Evolutionary conservation across 2,329 filamentous ascomycete species (phyloP).

Genomic region (Claviceps monticola): DNA sequence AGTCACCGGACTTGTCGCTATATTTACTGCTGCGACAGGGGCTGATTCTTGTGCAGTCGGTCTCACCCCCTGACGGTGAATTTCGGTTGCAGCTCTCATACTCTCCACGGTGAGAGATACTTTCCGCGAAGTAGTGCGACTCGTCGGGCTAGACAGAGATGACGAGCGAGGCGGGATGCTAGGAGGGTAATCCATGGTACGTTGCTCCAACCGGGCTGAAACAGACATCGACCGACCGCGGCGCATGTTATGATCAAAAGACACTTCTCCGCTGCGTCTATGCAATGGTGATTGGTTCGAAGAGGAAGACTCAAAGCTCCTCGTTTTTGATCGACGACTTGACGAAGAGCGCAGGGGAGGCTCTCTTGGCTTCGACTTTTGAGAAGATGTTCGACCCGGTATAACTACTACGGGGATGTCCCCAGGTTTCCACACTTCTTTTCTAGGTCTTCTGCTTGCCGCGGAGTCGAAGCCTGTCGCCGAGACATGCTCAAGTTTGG

Average conservation of each 20-base stretch:
- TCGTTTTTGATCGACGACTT: constrained; percentile 40
- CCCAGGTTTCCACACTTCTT: constrained; percentile 44
- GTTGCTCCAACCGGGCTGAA: constrained; percentile 36
- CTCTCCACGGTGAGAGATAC: constrained; percentile 32
- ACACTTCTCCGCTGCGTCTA: constrained; percentile 29
- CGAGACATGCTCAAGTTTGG: constrained; percentile 24
- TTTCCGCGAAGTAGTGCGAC: constrained; percentile 37
- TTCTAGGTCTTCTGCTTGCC: constrained; percentile 40
- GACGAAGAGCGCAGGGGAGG: constrained; percentile 48
- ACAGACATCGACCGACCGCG: constrained; percentile 31
- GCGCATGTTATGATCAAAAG: constrained; percentile 28
- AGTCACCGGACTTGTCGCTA: neutral
- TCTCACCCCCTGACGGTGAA: constrained; percentile 8
- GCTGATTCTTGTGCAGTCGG: neutral
- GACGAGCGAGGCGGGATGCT: constrained; percentile 42
- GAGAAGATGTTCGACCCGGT: constrained; percentile 42
- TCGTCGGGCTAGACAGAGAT: constrained; percentile 49
- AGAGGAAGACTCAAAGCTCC: constrained; percentile 36
- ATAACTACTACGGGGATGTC: constrained; percentile 50
- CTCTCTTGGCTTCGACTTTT: constrained; percentile 35
- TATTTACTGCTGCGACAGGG: neutral
- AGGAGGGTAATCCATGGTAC: constrained; percentile 48
- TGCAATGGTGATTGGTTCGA: constrained; percentile 28
- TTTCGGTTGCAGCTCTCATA: constrained; percentile 38
- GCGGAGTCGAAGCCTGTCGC: constrained; percentile 34